Conservation (phyloP, 164 flowering plant genomes). For the Protea cynaroides region DNA sequence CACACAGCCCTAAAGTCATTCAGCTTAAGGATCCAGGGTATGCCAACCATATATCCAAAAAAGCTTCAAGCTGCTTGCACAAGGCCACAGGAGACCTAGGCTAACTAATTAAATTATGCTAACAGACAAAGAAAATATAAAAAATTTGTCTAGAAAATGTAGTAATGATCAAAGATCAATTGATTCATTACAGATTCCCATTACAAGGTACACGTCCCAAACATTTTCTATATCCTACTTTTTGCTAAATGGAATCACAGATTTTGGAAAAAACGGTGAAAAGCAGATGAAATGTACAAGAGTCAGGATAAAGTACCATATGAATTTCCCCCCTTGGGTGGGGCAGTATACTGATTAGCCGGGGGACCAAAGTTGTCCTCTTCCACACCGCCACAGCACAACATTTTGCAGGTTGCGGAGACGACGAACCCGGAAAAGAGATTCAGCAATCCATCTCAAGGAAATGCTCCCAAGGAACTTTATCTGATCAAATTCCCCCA, state of each 20-base stretch:
- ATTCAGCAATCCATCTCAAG: slow-evolving; percentile 8
- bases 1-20: neutral
- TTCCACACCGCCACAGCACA: slow-evolving; percentile 59
- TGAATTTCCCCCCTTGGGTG: slow-evolving; percentile 37
- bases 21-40: neutral
- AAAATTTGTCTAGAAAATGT: too few relatives aligned
- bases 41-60: too few relatives aligned
- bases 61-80: too few relatives aligned
- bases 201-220: neutral
- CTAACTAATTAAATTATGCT: neutral
- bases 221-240: neutral
- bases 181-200: neutral
- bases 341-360: slow-evolving; percentile 41
- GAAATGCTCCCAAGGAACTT: slow-evolving; percentile 1
- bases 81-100: too few relatives aligned
- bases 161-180: neutral
- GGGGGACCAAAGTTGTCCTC: slow-evolving; percentile 52
- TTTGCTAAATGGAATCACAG: neutral
- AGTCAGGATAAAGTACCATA: slow-evolving; percentile 15
- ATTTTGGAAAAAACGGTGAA: neutral
- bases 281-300: neutral
- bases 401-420: slow-evolving; percentile 29
- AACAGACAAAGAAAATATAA: neutral
- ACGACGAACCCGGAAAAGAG: neutral
- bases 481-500: neutral